A percentile compares a stretch with the other conserved stretches of the same genome.
Conservation (phyloP, 768 basidiomycete genomes). For the Krasilnikovozyma curviuscula region DNA sequence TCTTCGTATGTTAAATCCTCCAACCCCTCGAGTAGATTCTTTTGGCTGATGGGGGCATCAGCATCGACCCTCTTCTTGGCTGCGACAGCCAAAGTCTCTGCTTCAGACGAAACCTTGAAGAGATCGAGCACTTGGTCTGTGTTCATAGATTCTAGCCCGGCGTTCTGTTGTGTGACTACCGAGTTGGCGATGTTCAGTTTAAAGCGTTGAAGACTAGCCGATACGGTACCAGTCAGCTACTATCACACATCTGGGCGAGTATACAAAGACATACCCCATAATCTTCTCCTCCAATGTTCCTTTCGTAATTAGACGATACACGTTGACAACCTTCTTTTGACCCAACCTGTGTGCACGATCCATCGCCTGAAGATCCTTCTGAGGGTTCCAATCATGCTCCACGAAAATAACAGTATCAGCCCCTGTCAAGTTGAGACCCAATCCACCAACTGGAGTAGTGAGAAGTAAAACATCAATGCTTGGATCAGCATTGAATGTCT, state of each 20-base stretch:
- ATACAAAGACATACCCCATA: conserved; percentile 58
- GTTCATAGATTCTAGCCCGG: conserved; percentile 84
- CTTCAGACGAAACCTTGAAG: conserved; percentile 49
- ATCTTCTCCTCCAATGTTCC: conserved; percentile 98
- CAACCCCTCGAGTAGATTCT: conserved; percentile 67
- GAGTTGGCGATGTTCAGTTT: conserved; percentile 96
- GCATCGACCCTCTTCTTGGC: conserved; percentile 39
- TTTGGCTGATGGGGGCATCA: conserved; percentile 39
- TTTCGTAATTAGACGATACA: conserved; percentile 89
- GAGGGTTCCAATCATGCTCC: conserved; percentile 99
- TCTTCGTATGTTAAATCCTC: conserved; percentile 83
- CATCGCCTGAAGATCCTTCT: conserved; percentile 99
- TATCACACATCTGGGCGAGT: neutral
- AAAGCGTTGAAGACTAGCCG: conserved; percentile 77
- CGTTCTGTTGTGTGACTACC: conserved; percentile 91
- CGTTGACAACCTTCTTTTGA: conserved; percentile 97
- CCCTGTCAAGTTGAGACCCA: conserved; percentile 87
- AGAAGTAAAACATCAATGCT: conserved; percentile 89
- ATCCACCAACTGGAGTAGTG: conserved; percentile 89
- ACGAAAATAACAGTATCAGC: conserved; percentile 99
- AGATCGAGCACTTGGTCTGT: conserved; percentile 91
- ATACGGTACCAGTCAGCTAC: neutral
- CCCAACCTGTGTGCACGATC: conserved; percentile 94
- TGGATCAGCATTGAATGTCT: conserved; percentile 94
- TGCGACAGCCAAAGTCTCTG: conserved; percentile 41